These are phyloP conservation scores for Echinosophora koreensis DNA, from an alignment of 306 rosid species.

Conservation along the genomic window DNA sequence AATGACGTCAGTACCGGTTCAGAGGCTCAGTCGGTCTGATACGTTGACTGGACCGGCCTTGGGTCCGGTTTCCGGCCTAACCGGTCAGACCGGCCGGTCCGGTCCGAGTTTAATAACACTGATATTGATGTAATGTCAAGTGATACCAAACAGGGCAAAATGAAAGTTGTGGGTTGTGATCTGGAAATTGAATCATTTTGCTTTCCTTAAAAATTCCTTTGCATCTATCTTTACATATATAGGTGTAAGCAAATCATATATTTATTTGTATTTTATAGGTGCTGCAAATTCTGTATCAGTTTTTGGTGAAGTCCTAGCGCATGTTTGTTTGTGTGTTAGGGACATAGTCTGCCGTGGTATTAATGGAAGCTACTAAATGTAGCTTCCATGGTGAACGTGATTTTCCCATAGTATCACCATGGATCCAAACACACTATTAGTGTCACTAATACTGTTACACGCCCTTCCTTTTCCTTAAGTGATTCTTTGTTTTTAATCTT, in stretches of 20 bases:
- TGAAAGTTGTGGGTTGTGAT: constrained; percentile 3
- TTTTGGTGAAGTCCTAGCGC: neutral
- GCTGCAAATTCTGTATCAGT: neutral
- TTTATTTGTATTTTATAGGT: neutral
- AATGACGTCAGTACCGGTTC: too few relatives aligned
- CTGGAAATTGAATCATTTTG: neutral
- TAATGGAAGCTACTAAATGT: too few relatives aligned
- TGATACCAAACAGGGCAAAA: neutral
- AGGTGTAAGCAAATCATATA: constrained; percentile 9
- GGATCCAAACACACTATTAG: too few relatives aligned
- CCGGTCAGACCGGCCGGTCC: too few relatives aligned
- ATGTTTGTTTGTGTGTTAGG: too few relatives aligned
- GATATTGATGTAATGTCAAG: neutral
- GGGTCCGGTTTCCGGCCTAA: too few relatives aligned
- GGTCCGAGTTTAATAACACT: too few relatives aligned
- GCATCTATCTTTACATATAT: neutral
- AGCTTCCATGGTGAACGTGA: too few relatives aligned
- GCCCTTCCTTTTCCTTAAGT: constrained; percentile 11
- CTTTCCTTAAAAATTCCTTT: neutral
- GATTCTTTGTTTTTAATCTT: neutral
- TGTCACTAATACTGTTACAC: neutral
- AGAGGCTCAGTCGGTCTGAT: too few relatives aligned
- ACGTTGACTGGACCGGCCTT: too few relatives aligned
- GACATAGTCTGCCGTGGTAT: too few relatives aligned
- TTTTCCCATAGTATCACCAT: too few relatives aligned